These are phyloP conservation scores for Angophora floribunda DNA, from an alignment of 345 rosid genomes.

Conservation along the genomic window DNA sequence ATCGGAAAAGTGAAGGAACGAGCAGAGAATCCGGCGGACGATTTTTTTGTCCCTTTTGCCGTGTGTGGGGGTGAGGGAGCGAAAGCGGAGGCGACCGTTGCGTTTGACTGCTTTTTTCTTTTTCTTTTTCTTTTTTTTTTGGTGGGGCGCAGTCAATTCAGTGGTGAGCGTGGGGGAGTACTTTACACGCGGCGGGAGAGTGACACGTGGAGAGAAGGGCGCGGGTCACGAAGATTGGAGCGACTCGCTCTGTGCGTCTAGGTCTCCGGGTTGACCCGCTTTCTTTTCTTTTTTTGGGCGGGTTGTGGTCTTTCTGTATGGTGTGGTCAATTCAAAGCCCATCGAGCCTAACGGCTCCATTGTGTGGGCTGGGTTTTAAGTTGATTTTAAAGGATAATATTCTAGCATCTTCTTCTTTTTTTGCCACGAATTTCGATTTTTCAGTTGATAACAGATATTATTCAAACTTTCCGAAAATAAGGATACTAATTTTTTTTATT, in stretches of 20 bases:
- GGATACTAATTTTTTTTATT: neutral
- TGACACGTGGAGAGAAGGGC: neutral
- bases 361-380: neutral
- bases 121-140: neutral
- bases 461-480: neutral
- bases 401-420: neutral
- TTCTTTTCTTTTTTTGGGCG: neutral
- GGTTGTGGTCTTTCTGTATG: neutral
- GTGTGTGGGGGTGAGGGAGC: neutral
- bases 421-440: neutral
- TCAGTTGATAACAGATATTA: neutral
- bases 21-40: neutral
- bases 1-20: neutral
- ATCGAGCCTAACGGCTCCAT: neutral
- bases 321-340: neutral
- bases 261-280: neutral
- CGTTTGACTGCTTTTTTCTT: neutral
- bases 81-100: neutral
- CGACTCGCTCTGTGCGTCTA: too few species aligned
- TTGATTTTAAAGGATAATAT: neutral
- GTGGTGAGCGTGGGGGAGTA: too few species aligned
- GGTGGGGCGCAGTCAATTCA: neutral
- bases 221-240: too few species aligned
- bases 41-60: neutral
- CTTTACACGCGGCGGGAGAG: too few species aligned